Evolutionary conservation across 169 alveolate species (phyloP).

Genomic region (Eimeria praecox): DNA sequence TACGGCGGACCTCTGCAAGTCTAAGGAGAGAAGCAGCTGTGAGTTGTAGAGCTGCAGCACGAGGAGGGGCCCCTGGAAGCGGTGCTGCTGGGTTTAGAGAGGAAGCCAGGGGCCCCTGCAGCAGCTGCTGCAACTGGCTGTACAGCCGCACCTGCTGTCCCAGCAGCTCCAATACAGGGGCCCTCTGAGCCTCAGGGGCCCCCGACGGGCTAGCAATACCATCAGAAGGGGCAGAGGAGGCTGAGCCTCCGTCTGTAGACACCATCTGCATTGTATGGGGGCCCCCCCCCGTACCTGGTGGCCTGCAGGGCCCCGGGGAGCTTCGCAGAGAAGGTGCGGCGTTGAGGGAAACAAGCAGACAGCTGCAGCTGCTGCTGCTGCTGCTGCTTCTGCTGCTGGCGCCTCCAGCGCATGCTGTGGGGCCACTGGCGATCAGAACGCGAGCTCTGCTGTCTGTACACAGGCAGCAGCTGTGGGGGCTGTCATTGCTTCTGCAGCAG

Average conservation of each 20-base stretch:
- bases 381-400: constrained; percentile 32
- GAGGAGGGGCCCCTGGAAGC: background rate
- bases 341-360: background rate
- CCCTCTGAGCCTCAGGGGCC: background rate
- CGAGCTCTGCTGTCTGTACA: background rate
- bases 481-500: background rate
- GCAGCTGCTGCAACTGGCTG: constrained; percentile 30
- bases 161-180: constrained; percentile 10
- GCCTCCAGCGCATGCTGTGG: constrained; percentile 13
- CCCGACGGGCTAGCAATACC: background rate
- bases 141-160: constrained; percentile 24
- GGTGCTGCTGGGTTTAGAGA: background rate
- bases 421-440: background rate
- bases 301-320: no score
- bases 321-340: background rate
- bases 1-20: constrained; percentile 44
- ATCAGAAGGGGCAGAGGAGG: constrained; percentile 20
- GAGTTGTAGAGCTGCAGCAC: constrained; percentile 7
- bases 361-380: constrained; percentile 24
- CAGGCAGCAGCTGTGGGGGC: constrained; percentile 10
- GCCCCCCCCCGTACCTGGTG: background rate
- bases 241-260: background rate
- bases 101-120: constrained; percentile 24
- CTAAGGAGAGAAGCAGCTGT: constrained; percentile 37
- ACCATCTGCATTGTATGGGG: constrained; percentile 5